Evolutionary conservation across 768 basidiomycete genomes (phyloP), one percentile per base, ranked within the genome.

Genomic region (Pleurotus eryngii): DNA sequence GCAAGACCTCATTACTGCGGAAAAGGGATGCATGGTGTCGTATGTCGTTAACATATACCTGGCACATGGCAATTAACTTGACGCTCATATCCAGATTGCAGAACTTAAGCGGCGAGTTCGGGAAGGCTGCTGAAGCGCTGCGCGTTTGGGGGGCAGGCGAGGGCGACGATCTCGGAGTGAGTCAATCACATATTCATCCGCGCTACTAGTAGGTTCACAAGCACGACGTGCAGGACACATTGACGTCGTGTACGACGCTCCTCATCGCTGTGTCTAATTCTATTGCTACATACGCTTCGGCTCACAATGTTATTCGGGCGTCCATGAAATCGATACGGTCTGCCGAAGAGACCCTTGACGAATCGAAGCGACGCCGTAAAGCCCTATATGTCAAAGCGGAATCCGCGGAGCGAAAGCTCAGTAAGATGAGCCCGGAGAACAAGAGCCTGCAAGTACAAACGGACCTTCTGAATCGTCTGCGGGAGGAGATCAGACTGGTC

Each of bases 371-470:
- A 12, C 81, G 87, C 15, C 78, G 93, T 51, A 84, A 86, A 61
- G 75, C 76, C 8, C 76, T 94, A 4, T 79, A 77, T 8, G 70
- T 80, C 22, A 88, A 88, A 60, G 90, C 93, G 0, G 94, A 96
- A 55, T 72, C 82, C 15, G 93, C 92, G 2, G 93, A 96, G 62
- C 90, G 81, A 76, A 96, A 95, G 68, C 80, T 98, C 38, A 83
- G 79, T 71, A 96, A 89, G 75, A 95, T 97, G 94, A 81, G 81
- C 60, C 80, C 89, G 0, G 92, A 95, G 69, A 84, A 95, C 74
- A 98, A 96, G 78, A 89, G 90, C 62, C 72, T 93, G 37, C 72
- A 74, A 2, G 63, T 74, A 55, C 95, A 96, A 70, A 88, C 86
- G 1, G 91, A 93, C 22, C 69, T 77, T 1, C 72, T 97, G 46